phyloP scores from a whole-genome alignment of 495 filamentous ascomycete species.

The Aspergillus haitiensis region DNA sequence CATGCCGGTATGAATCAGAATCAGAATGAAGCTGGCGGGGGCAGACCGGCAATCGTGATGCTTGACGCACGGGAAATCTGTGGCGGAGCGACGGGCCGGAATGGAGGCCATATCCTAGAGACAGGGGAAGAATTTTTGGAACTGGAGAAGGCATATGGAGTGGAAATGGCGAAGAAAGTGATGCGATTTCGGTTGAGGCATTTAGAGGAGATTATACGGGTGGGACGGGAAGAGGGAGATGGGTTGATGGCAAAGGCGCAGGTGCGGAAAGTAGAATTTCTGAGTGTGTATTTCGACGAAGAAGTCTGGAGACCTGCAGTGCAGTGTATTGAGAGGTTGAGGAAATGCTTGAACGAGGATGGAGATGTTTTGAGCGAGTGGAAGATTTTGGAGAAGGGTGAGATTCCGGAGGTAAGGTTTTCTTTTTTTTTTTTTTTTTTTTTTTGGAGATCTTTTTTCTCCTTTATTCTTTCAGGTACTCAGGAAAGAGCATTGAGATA shows the following conservation, averaged over 20 bases:
- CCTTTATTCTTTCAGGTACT: not conserved
- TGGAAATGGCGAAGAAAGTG: conserved; percentile 30
- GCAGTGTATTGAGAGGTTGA: conserved; percentile 27
- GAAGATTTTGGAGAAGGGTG: conserved; percentile 26
- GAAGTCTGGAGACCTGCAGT: conserved; percentile 28
- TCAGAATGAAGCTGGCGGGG: conserved; percentile 25
- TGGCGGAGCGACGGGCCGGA: conserved; percentile 76
- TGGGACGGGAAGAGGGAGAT: conserved; percentile 28
- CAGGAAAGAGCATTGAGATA: not conserved
- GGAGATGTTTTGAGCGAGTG: conserved; percentile 24
- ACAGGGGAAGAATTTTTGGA: conserved; percentile 33
- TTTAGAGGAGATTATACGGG: conserved; percentile 32
- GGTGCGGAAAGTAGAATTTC: conserved; percentile 35
- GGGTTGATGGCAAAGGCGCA: conserved; percentile 29
- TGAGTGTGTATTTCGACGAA: conserved; percentile 34
- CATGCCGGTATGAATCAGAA: conserved; percentile 1
- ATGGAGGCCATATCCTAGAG: conserved; percentile 43
- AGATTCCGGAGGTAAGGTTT: conserved; percentile 29
- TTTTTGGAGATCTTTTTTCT: not conserved
- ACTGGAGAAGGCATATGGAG: conserved; percentile 24
- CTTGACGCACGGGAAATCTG: conserved; percentile 78
- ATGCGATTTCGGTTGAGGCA: conserved; percentile 35
- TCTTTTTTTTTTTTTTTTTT: not conserved
- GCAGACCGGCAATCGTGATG: conserved; percentile 56
- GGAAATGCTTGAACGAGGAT: conserved; percentile 34